These are phyloP conservation scores for Suillus variegatus DNA, from an alignment of 768 basidiomycete genomes.

Conservation along the genomic window DNA sequence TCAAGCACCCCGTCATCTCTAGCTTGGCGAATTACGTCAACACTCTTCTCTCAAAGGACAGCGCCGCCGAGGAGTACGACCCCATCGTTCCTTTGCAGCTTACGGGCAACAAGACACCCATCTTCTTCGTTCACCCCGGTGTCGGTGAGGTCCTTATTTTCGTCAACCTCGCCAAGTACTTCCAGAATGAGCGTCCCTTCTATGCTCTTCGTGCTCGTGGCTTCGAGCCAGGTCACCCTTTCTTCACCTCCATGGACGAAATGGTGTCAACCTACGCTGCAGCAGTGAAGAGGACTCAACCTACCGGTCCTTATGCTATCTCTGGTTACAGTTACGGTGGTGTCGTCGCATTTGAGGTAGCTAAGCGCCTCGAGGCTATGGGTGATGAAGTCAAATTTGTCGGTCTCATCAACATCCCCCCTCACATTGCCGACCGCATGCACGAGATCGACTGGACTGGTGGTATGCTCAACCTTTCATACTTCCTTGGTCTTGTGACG, in stretches of 20 bases:
- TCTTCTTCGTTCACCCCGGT: slow-evolving; percentile 46
- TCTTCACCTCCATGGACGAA: slow-evolving; percentile 39
- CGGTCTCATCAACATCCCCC: slow-evolving; percentile 45
- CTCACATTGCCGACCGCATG: slow-evolving; percentile 43
- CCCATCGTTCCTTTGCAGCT: slow-evolving; percentile 41
- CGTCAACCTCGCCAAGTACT: slow-evolving; percentile 40
- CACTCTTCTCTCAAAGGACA: slow-evolving; percentile 20
- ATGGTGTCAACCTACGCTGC: slow-evolving; percentile 40
- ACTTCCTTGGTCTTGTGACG: slow-evolving; percentile 37
- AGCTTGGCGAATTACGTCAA: slow-evolving; percentile 32
- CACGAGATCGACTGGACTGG: slow-evolving; percentile 41
- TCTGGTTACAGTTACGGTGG: slow-evolving; percentile 50
- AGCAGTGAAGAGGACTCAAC: slow-evolving; percentile 35
- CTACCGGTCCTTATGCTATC: slow-evolving; percentile 42
- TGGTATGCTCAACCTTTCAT: slow-evolving; percentile 39
- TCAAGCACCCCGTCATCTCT: slow-evolving; percentile 32
- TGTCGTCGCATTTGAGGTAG: slow-evolving; percentile 45
- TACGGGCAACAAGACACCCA: slow-evolving; percentile 38
- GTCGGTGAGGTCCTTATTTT: slow-evolving; percentile 43
- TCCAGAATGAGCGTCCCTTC: slow-evolving; percentile 41
- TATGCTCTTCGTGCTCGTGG: slow-evolving; percentile 48
- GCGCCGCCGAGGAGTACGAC: slow-evolving; percentile 29
- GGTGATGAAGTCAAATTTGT: slow-evolving; percentile 40
- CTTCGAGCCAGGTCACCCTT: slow-evolving; percentile 40
- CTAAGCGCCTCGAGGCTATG: slow-evolving; percentile 36